Evolutionary conservation across 1,284 basidiomycete genomes (phyloP), one percentile per base, ranked within the genome.

Genomic region (Leccinum fuscescens): DNA sequence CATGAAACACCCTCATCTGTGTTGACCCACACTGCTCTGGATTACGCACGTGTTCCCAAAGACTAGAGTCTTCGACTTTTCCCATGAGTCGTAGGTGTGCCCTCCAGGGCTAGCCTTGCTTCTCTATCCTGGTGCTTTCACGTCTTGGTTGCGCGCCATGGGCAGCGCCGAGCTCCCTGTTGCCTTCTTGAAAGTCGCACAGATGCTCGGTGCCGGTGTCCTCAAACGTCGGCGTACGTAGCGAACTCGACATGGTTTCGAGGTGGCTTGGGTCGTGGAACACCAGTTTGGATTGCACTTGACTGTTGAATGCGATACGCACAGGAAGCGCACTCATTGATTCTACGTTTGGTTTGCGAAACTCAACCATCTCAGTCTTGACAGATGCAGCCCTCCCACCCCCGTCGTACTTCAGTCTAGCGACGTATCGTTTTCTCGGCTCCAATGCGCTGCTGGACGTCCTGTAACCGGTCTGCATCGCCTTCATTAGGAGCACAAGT

Each of bases 171-270:
- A 59, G 31, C 12, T 46, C 54, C 62, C 35, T 58, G 55, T 53
- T 7, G 55, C 29, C 61, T 62, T 44, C 29, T 42, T 50, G 27
- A 44, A 58, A 59, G 55, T 12, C n/a, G 31, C 35, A 24, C 49
- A 53, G 62, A 58, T 64, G 35, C 49, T 60, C 54, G 60, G 63
- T 52, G 68, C 42, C 37, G 62, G 65, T 59, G 64, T 51, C 67
- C 70, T 67, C 27, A 72, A 72, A 55, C 62, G 74, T 58, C 58
- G 35, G 20, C 44, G 56, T 29, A 62, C 65, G 63, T 72, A 63
- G 66, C 68, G 52, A 75, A 72, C 63, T 42, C 57, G 62, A 56
- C 69, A 69, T 76, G 71, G 74, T 74, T 75, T 75, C 72, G 53
- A n/a, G 72, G 69, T 64, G 69, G 71, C 27, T 65, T 63, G 70